phyloP scores from a whole-genome alignment of 352 stramenopile species.

The Pythium dissimile region DNA sequence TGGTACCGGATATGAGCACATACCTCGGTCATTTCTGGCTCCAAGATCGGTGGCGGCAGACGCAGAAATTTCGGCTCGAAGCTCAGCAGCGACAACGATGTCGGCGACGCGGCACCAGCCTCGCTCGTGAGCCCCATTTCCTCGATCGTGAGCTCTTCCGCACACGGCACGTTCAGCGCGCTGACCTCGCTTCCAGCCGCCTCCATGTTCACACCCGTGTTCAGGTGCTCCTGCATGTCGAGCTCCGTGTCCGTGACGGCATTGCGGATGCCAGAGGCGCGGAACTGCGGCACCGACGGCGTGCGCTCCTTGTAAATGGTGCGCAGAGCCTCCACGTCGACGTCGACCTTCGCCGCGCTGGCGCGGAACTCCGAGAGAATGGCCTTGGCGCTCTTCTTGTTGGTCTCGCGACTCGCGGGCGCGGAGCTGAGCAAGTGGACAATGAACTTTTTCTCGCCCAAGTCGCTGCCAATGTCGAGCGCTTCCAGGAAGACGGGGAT shows the following conservation, averaged over 20 bases:
- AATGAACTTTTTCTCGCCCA: slow-evolving; percentile 80
- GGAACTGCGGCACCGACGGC: slow-evolving; percentile 72
- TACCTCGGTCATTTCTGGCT: slow-evolving; percentile 73
- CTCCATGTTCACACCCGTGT: slow-evolving; percentile 71
- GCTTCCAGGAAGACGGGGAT: slow-evolving; percentile 83
- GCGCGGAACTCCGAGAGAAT: slow-evolving; percentile 61
- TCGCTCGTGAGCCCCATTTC: slow-evolving; percentile 61
- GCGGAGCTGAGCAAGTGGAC: slow-evolving; percentile 55
- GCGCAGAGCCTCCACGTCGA: slow-evolving; percentile 64
- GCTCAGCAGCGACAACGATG: slow-evolving; percentile 74
- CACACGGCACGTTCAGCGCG: slow-evolving; percentile 60
- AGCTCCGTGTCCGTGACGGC: slow-evolving; percentile 79
- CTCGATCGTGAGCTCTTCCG: slow-evolving; percentile 67
- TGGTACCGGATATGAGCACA: no score
- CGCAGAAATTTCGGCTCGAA: slow-evolving; percentile 90
- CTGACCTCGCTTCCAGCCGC: slow-evolving; percentile 71
- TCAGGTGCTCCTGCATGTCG: slow-evolving; percentile 79
- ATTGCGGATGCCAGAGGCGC: slow-evolving; percentile 70
- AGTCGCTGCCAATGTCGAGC: slow-evolving; percentile 66
- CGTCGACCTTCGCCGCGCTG: slow-evolving; percentile 41
- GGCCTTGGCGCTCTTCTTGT: slow-evolving; percentile 78
- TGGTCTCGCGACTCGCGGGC: slow-evolving; percentile 46
- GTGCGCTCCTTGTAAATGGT: slow-evolving; percentile 74
- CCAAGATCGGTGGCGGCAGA: slow-evolving; percentile 76
- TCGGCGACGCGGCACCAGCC: slow-evolving; percentile 17